Conservation (phyloP, 352 stramenopile genomes). For the Phytophthora rubi region DNA sequence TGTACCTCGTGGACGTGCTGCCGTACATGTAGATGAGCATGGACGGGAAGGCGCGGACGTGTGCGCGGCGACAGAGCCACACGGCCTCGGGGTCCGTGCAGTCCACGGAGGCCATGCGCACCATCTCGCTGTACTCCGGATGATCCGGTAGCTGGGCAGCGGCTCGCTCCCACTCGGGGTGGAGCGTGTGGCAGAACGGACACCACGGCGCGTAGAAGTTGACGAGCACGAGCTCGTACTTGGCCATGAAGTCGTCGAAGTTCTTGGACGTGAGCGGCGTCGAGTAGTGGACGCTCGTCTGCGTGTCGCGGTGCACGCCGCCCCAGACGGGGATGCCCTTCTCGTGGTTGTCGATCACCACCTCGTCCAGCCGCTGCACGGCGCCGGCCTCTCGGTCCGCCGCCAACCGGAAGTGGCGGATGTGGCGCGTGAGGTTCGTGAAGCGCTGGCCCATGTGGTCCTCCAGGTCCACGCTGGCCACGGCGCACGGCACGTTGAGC, state of each 20-base stretch:
- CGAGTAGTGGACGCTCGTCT: slow-evolving; percentile 75
- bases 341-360: slow-evolving; percentile 73
- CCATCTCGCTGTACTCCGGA: slow-evolving; percentile 80
- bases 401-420: slow-evolving; percentile 75
- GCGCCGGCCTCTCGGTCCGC: slow-evolving; percentile 34
- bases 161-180: slow-evolving; percentile 80
- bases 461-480: slow-evolving; percentile 79
- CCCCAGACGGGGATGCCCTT: slow-evolving; percentile 73
- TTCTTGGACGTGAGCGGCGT: slow-evolving; percentile 66
- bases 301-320: slow-evolving; percentile 51
- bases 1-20: slow-evolving; percentile 76
- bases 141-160: slow-evolving; percentile 75
- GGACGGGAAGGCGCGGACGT: slow-evolving; percentile 83
- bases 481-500: slow-evolving; percentile 69
- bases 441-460: slow-evolving; percentile 83
- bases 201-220: slow-evolving; percentile 90
- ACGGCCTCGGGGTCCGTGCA: slow-evolving; percentile 71
- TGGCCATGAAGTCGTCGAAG: slow-evolving; percentile 83
- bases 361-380: slow-evolving; percentile 63
- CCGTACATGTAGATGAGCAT: slow-evolving; percentile 91
- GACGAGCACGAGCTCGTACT: slow-evolving; percentile 86
- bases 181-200: slow-evolving; percentile 73
- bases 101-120: slow-evolving; percentile 82
- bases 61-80: slow-evolving; percentile 70
- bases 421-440: slow-evolving; percentile 81